phyloP scores from a whole-genome alignment of 129 eudicot genomes.

The Solidago caesia region DNA sequence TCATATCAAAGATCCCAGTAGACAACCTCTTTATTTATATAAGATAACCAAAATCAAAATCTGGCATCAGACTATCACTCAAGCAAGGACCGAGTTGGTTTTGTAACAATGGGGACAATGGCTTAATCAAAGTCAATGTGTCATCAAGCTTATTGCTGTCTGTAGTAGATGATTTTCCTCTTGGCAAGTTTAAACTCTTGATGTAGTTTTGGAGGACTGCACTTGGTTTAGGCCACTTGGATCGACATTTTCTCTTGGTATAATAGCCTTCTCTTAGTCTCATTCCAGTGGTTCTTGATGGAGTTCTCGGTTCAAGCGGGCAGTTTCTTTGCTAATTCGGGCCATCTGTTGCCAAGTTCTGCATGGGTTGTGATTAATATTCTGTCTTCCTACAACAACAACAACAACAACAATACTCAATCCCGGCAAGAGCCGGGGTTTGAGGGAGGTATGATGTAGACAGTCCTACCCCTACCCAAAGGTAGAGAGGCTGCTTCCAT shows the following conservation, averaged over 20 bases:
- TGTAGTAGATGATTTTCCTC: slow-evolving; percentile 11
- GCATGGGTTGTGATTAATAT: slow-evolving; percentile 52
- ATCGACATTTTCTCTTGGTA: slow-evolving; percentile 50
- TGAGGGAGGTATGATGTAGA: too few relatives aligned
- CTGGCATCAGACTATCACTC: slow-evolving; percentile 30
- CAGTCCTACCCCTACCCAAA: too few relatives aligned
- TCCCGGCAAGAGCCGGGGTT: too few relatives aligned
- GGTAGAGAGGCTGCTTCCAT: too few relatives aligned
- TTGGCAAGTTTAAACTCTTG: slow-evolving; percentile 45
- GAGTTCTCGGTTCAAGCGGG: slow-evolving; percentile 71
- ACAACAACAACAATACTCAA: too few relatives aligned
- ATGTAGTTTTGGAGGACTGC: slow-evolving; percentile 65
- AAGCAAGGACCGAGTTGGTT: slow-evolving; percentile 26
- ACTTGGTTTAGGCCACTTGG: slow-evolving; percentile 69
- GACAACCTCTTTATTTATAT: slow-evolving; percentile 7
- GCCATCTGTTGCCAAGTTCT: slow-evolving; percentile 69
- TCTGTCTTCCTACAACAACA: slow-evolving; percentile 63
- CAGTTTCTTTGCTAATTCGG: slow-evolving; percentile 63
- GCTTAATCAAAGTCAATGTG: background rate
- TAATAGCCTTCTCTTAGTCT: slow-evolving; percentile 63
- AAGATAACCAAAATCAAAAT: slow-evolving; percentile 26
- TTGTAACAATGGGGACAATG: background rate
- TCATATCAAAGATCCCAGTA: slow-evolving; percentile 2
- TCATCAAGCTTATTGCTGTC: slow-evolving; percentile 1
- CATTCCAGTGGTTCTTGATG: slow-evolving; percentile 76